These are phyloP conservation scores for Talaromyces sp. DNA, from an alignment of 2,329 filamentous ascomycete genomes.

Conservation along the genomic window DNA sequence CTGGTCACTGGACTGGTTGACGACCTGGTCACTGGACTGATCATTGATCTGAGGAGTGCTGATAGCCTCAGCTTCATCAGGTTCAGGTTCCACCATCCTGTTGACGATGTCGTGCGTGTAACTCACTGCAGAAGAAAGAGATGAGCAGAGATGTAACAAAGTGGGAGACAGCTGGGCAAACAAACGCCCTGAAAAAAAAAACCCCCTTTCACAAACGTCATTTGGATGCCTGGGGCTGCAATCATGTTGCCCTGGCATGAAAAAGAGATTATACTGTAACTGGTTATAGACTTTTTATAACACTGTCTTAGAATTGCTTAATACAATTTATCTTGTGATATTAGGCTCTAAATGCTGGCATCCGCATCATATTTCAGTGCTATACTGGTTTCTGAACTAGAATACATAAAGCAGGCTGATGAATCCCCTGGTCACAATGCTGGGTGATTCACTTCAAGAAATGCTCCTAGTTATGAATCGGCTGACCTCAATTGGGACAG, in stretches of 20 bases:
- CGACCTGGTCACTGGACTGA: too few species aligned
- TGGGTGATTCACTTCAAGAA: background rate
- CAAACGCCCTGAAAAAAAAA: background rate
- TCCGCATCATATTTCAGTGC: too few species aligned
- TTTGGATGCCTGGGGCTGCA: background rate
- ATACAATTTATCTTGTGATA: too few species aligned
- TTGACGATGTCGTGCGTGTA: background rate
- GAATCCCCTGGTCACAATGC: background rate
- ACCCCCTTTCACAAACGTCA: background rate
- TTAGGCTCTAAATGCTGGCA: too few species aligned
- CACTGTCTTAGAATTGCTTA: background rate
- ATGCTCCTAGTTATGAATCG: background rate
- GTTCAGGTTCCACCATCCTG: too few species aligned
- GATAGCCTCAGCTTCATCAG: too few species aligned
- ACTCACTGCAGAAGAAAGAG: background rate
- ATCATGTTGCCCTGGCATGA: background rate
- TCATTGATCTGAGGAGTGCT: too few species aligned
- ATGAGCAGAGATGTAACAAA: background rate
- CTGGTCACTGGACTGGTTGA: too few species aligned
- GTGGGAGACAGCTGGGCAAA: background rate
- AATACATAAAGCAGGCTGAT: background rate
- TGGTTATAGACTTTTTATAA: background rate
- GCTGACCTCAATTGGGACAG: background rate
- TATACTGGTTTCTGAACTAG: background rate
- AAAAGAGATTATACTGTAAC: background rate